Evolutionary conservation across 768 basidiomycete genomes (phyloP).

Genomic region (Serendipita sp.): DNA sequence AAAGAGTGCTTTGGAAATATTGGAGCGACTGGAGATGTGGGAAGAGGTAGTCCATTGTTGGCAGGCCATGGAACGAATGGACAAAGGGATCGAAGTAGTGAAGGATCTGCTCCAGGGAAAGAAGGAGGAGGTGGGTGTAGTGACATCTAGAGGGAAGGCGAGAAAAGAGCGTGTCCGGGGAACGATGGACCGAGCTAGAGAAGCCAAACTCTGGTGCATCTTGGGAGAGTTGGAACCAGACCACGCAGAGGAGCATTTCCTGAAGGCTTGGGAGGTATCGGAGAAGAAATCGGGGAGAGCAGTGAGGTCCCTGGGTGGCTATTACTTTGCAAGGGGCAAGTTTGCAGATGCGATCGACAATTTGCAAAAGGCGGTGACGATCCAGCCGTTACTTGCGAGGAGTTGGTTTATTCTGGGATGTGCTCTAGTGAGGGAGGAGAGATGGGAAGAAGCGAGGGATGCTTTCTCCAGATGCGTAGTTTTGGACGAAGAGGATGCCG

Average conservation of each 20-base stretch:
- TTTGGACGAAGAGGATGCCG: conserved; percentile 90
- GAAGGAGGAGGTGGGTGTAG: conserved; percentile 66
- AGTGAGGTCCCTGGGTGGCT: conserved; percentile 80
- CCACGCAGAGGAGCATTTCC: conserved; percentile 55
- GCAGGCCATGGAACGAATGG: conserved; percentile 60
- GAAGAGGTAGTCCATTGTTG: conserved; percentile 89
- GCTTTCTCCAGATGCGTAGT: conserved; percentile 76
- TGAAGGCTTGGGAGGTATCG: conserved; percentile 72
- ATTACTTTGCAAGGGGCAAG: conserved; percentile 53
- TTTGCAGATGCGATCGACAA: conserved; percentile 48
- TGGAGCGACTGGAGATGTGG: conserved; percentile 94
- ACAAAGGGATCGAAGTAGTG: conserved; percentile 67
- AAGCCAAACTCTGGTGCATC: conserved; percentile 90
- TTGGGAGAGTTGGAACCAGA: conserved; percentile 81
- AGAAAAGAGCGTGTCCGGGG: conserved; percentile 26
- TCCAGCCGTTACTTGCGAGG: conserved; percentile 75
- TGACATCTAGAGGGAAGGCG: conserved; percentile 44
- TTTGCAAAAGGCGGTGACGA: conserved; percentile 58
- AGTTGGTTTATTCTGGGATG: conserved; percentile 98
- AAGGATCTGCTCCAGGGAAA: conserved; percentile 69
- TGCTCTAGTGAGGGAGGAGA: conserved; percentile 61
- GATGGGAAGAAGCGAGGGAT: conserved; percentile 70
- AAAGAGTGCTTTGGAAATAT: conserved; percentile 83
- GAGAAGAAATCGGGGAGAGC: conserved; percentile 69
- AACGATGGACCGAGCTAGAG: conserved; percentile 45